Percentiles rank a stretch among this genome's conserved stretches.
These are phyloP conservation scores for Syzygium jambos DNA, from an alignment of 345 rosid genomes.

Conservation along the genomic window DNA sequence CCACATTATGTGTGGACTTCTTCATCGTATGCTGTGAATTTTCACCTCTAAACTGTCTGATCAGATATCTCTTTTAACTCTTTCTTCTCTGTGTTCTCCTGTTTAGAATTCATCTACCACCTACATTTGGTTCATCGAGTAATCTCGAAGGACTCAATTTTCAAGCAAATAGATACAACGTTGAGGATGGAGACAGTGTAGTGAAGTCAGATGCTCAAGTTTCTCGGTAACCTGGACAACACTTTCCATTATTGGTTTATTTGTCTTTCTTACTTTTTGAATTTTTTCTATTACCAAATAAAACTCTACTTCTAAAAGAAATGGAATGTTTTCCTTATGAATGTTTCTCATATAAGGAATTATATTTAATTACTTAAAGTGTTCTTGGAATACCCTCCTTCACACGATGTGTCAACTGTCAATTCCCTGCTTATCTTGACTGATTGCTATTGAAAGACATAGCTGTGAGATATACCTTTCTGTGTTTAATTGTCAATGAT, in stretches of 20 bases:
- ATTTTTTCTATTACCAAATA: neutral
- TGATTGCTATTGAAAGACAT: neutral
- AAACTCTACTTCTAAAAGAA: neutral
- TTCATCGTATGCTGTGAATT: neutral
- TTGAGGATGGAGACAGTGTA: constrained; percentile 55
- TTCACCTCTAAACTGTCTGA: neutral
- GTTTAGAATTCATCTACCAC: constrained; percentile 69
- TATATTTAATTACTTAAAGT: neutral
- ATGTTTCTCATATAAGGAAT: neutral
- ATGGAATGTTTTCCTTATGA: neutral
- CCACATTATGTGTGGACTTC: neutral
- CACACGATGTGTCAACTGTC: neutral
- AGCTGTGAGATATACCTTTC: neutral
- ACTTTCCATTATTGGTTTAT: neutral
- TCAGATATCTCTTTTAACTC: neutral
- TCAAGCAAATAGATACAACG: constrained; percentile 34
- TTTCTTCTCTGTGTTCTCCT: constrained; percentile 8
- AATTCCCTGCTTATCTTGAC: neutral
- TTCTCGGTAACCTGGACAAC: constrained; percentile 2
- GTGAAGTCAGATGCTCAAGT: constrained; percentile 27
- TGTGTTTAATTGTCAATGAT: neutral
- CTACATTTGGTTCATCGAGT: constrained; percentile 90
- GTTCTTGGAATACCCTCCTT: neutral
- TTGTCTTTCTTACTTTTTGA: neutral
- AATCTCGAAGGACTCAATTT: constrained; percentile 57